A percentile compares a stretch with the other conserved stretches of the same genome.
Evolutionary conservation across 345 rosid species (phyloP).

Genomic region (Cardamine resedifolia): DNA sequence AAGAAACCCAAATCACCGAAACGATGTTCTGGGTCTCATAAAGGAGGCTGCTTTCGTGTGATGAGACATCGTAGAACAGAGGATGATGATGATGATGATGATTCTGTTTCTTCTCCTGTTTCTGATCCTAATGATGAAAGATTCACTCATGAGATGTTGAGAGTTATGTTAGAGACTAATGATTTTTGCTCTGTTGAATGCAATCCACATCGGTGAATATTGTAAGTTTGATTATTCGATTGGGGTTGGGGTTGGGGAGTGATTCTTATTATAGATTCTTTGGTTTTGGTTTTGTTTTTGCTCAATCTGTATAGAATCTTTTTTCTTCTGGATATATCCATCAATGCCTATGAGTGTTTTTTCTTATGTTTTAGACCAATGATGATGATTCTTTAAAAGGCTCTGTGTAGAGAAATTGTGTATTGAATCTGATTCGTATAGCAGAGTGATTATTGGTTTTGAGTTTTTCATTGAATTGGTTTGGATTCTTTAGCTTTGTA

Average conservation of each 20-base stretch:
- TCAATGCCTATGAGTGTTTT: conserved; percentile 8
- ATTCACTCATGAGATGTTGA: conserved; percentile 37
- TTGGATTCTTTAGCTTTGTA: conserved; percentile 9
- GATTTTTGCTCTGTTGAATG: conserved; percentile 35
- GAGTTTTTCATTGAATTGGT: background rate
- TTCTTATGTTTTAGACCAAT: background rate
- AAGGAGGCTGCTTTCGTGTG: conserved; percentile 35
- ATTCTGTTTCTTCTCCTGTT: conserved; percentile 10
- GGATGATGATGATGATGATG: background rate
- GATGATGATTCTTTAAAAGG: background rate
- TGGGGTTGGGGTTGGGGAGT: conserved; percentile 1
- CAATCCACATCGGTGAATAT: conserved; percentile 35
- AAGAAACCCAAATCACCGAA: conserved; percentile 34
- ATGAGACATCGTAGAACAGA: conserved; percentile 17
- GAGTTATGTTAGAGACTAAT: conserved; percentile 39
- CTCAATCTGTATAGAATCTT: conserved; percentile 35
- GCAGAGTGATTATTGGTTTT: background rate
- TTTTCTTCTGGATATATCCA: conserved; percentile 1
- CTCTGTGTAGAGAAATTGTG: conserved; percentile 20
- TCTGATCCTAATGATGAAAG: conserved; percentile 41
- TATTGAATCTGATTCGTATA: conserved; percentile 12
- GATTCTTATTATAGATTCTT: conserved; percentile 24
- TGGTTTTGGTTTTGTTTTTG: background rate
- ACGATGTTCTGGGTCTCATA: conserved; percentile 26
- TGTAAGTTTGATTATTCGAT: conserved; percentile 9